These are phyloP conservation scores for Esteya vermicola DNA, from an alignment of 2,329 filamentous ascomycete species.

Conservation along the genomic window DNA sequence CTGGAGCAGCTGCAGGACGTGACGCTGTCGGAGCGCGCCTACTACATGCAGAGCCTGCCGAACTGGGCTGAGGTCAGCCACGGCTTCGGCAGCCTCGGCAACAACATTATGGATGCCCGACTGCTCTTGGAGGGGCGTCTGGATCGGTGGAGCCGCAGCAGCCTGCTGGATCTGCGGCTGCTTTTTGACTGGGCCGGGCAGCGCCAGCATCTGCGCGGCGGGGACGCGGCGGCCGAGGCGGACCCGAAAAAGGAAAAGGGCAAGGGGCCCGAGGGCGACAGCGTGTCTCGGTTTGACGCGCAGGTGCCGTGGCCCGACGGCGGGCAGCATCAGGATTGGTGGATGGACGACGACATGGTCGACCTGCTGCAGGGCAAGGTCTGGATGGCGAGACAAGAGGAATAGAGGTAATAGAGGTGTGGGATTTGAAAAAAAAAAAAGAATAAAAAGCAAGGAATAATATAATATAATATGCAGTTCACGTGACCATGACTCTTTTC, in stretches of 20 bases:
- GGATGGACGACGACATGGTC: slow-evolving; percentile 40
- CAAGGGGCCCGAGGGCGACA: neutral
- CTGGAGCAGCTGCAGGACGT: slow-evolving; percentile 39
- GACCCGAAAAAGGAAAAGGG: neutral
- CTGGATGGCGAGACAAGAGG: slow-evolving; percentile 31
- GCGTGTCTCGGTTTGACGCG: neutral
- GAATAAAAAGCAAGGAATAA: neutral
- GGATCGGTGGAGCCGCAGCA: slow-evolving; percentile 23
- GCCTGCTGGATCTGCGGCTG: slow-evolving; percentile 32
- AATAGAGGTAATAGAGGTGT: neutral
- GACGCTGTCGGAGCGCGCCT: slow-evolving; percentile 51
- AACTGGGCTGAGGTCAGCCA: slow-evolving; percentile 14
- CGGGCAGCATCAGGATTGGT: slow-evolving; percentile 27
- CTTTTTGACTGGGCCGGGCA: slow-evolving; percentile 43
- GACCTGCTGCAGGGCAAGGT: slow-evolving; percentile 40
- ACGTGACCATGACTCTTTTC: neutral
- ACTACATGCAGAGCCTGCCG: slow-evolving; percentile 37
- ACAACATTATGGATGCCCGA: slow-evolving; percentile 50
- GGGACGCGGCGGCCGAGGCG: neutral
- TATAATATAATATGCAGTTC: neutral
- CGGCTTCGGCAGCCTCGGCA: slow-evolving; percentile 25
- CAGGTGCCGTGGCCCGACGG: neutral
- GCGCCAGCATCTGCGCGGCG: slow-evolving; percentile 15
- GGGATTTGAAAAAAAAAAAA: neutral
- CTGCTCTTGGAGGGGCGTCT: slow-evolving; percentile 47